Conservation (phyloP, 2,329 filamentous ascomycete species). For the Aspergillus sclerotialis region DNA sequence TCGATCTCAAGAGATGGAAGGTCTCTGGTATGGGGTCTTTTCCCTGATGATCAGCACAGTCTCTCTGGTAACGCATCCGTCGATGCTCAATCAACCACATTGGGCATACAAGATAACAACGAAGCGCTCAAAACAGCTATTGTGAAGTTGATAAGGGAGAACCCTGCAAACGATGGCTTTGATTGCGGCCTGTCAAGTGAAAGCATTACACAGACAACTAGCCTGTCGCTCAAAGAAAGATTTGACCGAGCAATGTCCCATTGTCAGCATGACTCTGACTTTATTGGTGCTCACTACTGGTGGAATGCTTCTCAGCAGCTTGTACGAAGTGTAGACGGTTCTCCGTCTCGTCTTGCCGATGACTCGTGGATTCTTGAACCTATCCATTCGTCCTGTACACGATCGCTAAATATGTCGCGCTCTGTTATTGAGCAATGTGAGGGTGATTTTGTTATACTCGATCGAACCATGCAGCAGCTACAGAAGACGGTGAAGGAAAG, state of each 20-base stretch:
- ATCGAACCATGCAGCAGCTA: slow-evolving; percentile 72
- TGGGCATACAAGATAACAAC: slow-evolving; percentile 69
- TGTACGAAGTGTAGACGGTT: slow-evolving; percentile 51
- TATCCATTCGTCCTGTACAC: slow-evolving; percentile 56
- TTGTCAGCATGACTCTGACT: slow-evolving; percentile 73
- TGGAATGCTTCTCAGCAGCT: slow-evolving; percentile 76
- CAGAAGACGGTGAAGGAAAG: slow-evolving; percentile 67
- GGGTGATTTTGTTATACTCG: slow-evolving; percentile 64
- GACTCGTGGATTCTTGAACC: slow-evolving; percentile 64
- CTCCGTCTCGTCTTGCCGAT: slow-evolving; percentile 46
- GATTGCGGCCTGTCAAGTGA: slow-evolving; percentile 11
- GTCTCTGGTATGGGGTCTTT: slow-evolving; percentile 59
- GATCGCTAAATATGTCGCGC: slow-evolving; percentile 24
- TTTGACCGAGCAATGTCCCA: slow-evolving; percentile 65
- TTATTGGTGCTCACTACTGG: slow-evolving; percentile 75
- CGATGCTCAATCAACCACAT: slow-evolving; percentile 23
- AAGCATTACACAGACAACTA: slow-evolving; percentile 3
- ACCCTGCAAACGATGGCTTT: slow-evolving; percentile 63
- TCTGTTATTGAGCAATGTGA: slow-evolving; percentile 30
- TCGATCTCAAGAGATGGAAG: slow-evolving; percentile 70
- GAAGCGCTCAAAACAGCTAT: slow-evolving; percentile 75
- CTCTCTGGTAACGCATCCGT: slow-evolving; percentile 53
- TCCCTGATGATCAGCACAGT: slow-evolving; percentile 56
- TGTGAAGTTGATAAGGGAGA: slow-evolving; percentile 72
- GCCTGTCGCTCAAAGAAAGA: slow-evolving; percentile 25